Evolutionary conservation across 805 yeast genomes (phyloP), one percentile per base, ranked within the genome.

Genomic region (Wickerhamomyces kurtzmanii): DNA sequence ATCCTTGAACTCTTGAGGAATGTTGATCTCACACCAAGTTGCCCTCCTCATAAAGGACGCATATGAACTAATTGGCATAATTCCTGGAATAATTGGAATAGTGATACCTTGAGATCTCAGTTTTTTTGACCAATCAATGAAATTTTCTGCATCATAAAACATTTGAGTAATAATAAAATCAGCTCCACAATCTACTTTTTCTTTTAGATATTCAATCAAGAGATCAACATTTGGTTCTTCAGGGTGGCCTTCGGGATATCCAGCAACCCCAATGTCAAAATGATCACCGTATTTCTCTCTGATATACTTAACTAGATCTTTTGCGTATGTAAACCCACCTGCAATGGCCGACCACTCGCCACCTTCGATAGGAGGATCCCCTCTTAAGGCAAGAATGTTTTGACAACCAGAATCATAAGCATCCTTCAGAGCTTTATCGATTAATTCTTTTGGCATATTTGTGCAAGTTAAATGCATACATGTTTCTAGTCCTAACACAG

Each of bases 401-500:
- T 85, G 94, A 53, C 98, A 91, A 3, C 98, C 98, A 0, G 95
- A 77, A 17, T 74, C 71, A 48, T 77, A 83, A 1, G 97, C 98
- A 34, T 75, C 75, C 33, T 74, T 67, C 39, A 89, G 65, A 5
- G 98, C 97, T 33, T 74, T 68, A 47, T 87, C 96, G 37, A 91
- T 81, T 38, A 78, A 62, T 22, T 69, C 71, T 17, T 75, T 62
- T 17, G 86, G 73, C 98, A 91, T 91, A 45, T 87, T 89, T 12
- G 96, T 86, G 49, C 98, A 91, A 3, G 98, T 91, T 56, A 91
- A 65, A 54, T 91, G 98, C 96, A 91, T 87, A 52, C 97, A 91
- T 0, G 97, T 89, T 47, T 89, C 97, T 35, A 89, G 62, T 7
- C 96, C 96, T 31, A 87, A 62, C 3, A 85, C 87, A 3, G 87